Conservation (phyloP, 768 basidiomycete genomes). For the Leccinum ochraceum region DNA sequence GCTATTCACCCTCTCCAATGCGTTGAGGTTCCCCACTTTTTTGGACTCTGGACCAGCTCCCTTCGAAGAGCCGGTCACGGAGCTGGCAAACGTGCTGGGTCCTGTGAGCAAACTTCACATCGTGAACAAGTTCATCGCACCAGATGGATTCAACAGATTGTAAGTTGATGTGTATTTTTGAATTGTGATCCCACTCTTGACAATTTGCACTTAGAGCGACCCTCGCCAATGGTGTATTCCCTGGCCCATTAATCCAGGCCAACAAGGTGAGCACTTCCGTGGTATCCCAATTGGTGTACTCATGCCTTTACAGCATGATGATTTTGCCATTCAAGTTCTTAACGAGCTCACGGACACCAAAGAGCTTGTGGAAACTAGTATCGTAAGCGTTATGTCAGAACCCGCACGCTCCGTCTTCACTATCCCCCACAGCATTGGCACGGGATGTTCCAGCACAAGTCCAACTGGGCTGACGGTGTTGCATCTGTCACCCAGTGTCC, state of each 20-base stretch:
- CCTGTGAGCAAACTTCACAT: conserved; percentile 33
- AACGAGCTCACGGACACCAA: conserved; percentile 25
- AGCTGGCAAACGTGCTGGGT: conserved; percentile 13
- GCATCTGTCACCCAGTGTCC: conserved; percentile 48
- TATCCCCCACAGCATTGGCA: not conserved
- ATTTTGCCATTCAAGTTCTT: conserved; percentile 43
- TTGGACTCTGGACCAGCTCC: conserved; percentile 1
- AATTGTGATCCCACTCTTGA: not conserved
- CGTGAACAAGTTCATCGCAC: conserved; percentile 41
- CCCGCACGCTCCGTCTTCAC: conserved; percentile 15
- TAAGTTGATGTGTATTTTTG: conserved; percentile 12
- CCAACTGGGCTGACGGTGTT: conserved; percentile 38
- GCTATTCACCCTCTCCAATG: conserved; percentile 9
- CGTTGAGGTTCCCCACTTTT: not conserved
- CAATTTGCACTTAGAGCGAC: conserved; percentile 35
- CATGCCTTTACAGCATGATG: conserved; percentile 32
- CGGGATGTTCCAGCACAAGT: conserved; percentile 1
- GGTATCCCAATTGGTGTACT: not conserved
- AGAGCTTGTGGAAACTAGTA: not conserved
- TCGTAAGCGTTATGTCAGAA: not conserved
- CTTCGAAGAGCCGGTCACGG: not conserved
- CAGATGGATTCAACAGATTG: conserved; percentile 50
- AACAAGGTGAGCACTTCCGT: conserved; percentile 30
- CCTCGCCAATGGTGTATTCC: conserved; percentile 45
- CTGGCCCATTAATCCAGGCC: conserved; percentile 46